Percentiles rank a stretch among this genome's conserved stretches.
These are phyloP conservation scores for Sporothrix pseudoabietina DNA, from an alignment of 2,329 filamentous ascomycete genomes.

Conservation along the genomic window DNA sequence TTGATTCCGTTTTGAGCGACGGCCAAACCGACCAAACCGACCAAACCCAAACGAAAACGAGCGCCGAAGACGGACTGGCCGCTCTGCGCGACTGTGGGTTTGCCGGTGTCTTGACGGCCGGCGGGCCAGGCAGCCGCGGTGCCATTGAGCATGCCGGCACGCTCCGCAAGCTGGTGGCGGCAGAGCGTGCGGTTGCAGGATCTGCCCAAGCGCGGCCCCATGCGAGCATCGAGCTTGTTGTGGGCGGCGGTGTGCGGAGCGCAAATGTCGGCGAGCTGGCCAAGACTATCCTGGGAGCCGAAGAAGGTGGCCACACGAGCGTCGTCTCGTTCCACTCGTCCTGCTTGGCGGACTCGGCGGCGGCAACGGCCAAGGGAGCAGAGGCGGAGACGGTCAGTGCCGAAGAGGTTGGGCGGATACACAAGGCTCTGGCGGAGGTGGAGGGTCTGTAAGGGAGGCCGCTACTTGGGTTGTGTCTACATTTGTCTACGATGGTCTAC, in stretches of 20 bases:
- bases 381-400: conserved; percentile 37
- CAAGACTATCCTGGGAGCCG: conserved; percentile 35
- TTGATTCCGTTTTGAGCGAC: conserved; percentile 50
- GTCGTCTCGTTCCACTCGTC: conserved; percentile 51
- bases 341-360: conserved; percentile 40
- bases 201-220: conserved; percentile 10
- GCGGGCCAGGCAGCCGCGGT: conserved; percentile 48
- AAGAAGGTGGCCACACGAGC: neutral
- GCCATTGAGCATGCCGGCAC: conserved; percentile 43
- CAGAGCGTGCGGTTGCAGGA: conserved; percentile 27
- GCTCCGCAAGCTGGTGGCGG: conserved; percentile 44
- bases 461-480: neutral
- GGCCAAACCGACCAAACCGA: conserved; percentile 9
- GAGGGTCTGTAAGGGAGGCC: neutral
- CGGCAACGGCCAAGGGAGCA: conserved; percentile 15
- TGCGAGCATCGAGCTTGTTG: conserved; percentile 50
- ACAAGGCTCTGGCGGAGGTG: neutral
- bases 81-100: conserved; percentile 51
- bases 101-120: conserved; percentile 55
- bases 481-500: neutral
- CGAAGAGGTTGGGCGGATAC: conserved; percentile 37
- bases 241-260: conserved; percentile 55
- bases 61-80: conserved; percentile 40
- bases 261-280: conserved; percentile 44
- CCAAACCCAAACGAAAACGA: too few relatives aligned